Evolutionary conservation across 257 asterid species (phyloP).

Genomic region (Phtheirospermum japonicum): DNA sequence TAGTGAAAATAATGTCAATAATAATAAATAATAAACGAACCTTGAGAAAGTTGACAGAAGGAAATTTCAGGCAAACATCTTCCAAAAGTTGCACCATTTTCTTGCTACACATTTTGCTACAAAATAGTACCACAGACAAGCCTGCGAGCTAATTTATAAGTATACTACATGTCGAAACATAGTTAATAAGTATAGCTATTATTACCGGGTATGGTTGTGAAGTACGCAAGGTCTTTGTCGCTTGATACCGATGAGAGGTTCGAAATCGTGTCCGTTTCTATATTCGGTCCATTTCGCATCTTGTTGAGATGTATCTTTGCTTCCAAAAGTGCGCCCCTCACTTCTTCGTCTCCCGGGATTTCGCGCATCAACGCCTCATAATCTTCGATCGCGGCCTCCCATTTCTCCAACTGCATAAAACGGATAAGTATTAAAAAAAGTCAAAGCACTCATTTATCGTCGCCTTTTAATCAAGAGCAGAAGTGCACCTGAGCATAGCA

Average conservation of each 20-base stretch:
- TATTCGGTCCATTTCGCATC: slow-evolving; percentile 22
- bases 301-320: slow-evolving; percentile 41
- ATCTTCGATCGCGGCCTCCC: slow-evolving; percentile 67
- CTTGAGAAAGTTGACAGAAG: slow-evolving; percentile 21
- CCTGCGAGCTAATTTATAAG: too few relatives aligned
- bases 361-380: slow-evolving; percentile 55
- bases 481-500: slow-evolving; percentile 49
- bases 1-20: too few relatives aligned
- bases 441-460: too few relatives aligned
- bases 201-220: slow-evolving; percentile 9
- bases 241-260: slow-evolving; percentile 13
- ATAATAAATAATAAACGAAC: background rate
- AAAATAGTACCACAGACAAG: slow-evolving; percentile 11
- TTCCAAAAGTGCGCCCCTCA: slow-evolving; percentile 32
- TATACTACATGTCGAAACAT: too few relatives aligned
- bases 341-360: slow-evolving; percentile 44
- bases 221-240: slow-evolving; percentile 13
- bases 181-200: background rate
- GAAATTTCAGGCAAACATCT: slow-evolving; percentile 3
- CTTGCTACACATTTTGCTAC: slow-evolving; percentile 3
- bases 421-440: too few relatives aligned
- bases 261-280: slow-evolving; percentile 11
- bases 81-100: slow-evolving; percentile 16
- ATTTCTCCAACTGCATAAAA: slow-evolving; percentile 53
- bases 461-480: too few relatives aligned